Evolutionary conservation across 768 basidiomycete genomes (phyloP).

Genomic region (Mycena leptocephala): DNA sequence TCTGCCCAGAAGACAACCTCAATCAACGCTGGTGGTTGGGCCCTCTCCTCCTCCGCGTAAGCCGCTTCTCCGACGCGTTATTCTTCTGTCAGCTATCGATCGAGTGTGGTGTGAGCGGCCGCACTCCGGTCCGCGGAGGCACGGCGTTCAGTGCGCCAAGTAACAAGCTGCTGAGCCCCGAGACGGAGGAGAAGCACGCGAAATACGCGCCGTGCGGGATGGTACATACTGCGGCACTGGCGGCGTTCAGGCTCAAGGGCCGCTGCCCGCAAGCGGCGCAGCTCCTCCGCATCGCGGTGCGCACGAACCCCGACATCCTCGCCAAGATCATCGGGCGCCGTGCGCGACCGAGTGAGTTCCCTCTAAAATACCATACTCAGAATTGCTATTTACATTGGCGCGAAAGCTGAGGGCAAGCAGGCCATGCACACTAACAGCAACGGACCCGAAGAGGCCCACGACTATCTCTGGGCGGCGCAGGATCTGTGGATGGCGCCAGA

Average conservation of each 20-base stretch:
- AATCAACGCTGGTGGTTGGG: constrained; percentile 19
- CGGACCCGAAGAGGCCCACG: constrained; percentile 50
- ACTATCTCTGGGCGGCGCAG: constrained; percentile 52
- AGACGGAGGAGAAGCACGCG: constrained; percentile 32
- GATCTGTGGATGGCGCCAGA: constrained; percentile 49
- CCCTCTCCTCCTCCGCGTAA: constrained; percentile 24
- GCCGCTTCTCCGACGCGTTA: constrained; percentile 30
- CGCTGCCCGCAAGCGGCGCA: constrained; percentile 44
- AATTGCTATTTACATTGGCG: not conserved
- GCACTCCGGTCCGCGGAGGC: constrained; percentile 20
- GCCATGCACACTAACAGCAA: constrained; percentile 39
- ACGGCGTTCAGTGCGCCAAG: constrained; percentile 19
- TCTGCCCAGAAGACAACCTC: constrained; percentile 18
- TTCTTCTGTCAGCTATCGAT: constrained; percentile 27
- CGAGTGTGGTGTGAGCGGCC: not conserved
- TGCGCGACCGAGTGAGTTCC: constrained; percentile 41
- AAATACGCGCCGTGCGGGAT: constrained; percentile 20
- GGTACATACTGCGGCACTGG: constrained; percentile 47
- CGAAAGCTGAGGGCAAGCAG: constrained; percentile 39
- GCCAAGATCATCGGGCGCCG: constrained; percentile 48
- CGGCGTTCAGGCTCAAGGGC: constrained; percentile 50
- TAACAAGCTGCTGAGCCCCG: not conserved
- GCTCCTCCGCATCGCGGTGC: constrained; percentile 46
- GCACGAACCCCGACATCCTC: constrained; percentile 44
- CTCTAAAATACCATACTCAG: not conserved